Conservation (phyloP, 78 protist genomes). For the Creolimax fragrantissima region DNA sequence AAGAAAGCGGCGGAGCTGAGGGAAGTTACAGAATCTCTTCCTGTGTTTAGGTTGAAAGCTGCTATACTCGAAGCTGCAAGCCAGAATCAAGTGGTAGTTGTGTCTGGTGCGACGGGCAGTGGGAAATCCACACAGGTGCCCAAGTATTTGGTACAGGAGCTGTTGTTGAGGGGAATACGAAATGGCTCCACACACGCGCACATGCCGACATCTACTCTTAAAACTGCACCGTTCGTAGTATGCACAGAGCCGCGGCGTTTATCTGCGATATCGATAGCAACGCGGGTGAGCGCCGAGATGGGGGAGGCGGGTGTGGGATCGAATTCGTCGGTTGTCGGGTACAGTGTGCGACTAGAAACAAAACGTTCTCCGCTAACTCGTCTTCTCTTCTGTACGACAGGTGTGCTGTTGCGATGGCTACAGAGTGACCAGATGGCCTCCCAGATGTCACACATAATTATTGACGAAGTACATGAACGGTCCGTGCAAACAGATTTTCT, state of each 20-base stretch:
- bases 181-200: not conserved
- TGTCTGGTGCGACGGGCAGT: conserved; percentile 30
- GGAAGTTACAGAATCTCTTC: not conserved
- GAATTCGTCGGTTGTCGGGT: conserved; percentile 40
- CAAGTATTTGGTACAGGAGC: not conserved
- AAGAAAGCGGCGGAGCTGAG: not conserved
- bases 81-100: not conserved
- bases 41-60: not conserved
- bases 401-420: conserved; percentile 53
- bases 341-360: conserved; percentile 37
- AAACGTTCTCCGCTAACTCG: conserved; percentile 28
- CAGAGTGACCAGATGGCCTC: conserved; percentile 27
- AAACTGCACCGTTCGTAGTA: not conserved
- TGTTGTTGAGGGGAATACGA: not conserved
- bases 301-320: not conserved
- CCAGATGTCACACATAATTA: conserved; percentile 36
- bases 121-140: conserved; percentile 84
- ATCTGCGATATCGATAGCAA: conserved; percentile 58
- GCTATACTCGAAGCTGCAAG: not conserved
- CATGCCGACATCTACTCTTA: too few relatives aligned
- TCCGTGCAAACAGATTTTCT: conserved; percentile 69
- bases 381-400: conserved; percentile 70
- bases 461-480: conserved; percentile 85
- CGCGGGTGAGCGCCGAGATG: conserved; percentile 64
- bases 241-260: conserved; percentile 61